Evolutionary conservation across 2,329 filamentous ascomycete genomes (phyloP).

Genomic region (Periconia macrospinosa): DNA sequence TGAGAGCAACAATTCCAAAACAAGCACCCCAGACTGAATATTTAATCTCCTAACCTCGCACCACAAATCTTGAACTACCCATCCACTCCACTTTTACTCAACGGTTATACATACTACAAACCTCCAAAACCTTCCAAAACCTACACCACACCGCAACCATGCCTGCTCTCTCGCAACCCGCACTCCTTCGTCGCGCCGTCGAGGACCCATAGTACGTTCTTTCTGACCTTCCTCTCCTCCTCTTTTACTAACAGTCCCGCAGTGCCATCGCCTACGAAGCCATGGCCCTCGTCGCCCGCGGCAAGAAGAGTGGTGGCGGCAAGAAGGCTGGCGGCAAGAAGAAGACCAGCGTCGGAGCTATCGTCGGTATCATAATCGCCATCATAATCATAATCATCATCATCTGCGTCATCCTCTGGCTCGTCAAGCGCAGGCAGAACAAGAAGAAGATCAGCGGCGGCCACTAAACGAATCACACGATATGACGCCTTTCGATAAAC

Average conservation of each 20-base stretch:
- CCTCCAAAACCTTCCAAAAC: neutral
- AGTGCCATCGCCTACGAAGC: neutral
- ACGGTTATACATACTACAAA: neutral
- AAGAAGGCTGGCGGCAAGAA: neutral
- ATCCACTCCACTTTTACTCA: neutral
- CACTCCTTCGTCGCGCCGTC: constrained; percentile 2
- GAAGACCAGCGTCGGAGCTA: constrained; percentile 5
- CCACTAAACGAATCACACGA: neutral
- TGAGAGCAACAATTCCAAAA: neutral
- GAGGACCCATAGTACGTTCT: constrained; percentile 6
- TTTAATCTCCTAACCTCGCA: neutral
- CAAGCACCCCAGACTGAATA: neutral
- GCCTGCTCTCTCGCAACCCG: constrained; percentile 3
- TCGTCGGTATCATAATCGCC: constrained; percentile 9
- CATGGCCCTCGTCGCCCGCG: constrained; percentile 6
- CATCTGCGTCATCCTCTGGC: neutral
- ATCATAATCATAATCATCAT: constrained; percentile 5
- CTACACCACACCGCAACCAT: neutral
- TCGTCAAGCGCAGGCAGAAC: neutral
- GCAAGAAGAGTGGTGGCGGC: neutral
- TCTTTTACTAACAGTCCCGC: neutral
- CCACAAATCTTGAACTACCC: neutral
- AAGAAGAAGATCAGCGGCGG: neutral
- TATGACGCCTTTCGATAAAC: no score
- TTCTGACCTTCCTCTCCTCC: neutral